Conservation (phyloP, 352 stramenopile genomes). For the Phytophthora pluvialis region DNA sequence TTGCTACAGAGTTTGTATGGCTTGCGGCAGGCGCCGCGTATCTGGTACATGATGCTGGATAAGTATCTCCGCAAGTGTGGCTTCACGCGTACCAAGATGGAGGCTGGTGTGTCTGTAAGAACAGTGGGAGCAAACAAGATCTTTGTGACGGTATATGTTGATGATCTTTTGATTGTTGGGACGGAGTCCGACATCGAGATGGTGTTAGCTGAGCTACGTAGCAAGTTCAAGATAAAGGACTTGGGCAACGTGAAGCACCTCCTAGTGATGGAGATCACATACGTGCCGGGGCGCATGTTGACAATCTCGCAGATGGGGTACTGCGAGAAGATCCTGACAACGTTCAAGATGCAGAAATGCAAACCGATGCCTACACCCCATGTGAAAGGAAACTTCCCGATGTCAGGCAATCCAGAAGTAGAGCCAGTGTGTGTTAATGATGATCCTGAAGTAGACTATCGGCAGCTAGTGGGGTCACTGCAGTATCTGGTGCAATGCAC, state of each 20-base stretch:
- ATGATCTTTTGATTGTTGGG: constrained; percentile 15
- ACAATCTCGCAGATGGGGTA: constrained; percentile 9
- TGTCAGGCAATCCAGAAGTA: constrained; percentile 6
- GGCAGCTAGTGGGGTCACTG: neutral
- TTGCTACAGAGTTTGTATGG: constrained; percentile 7
- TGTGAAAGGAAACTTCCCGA: constrained; percentile 13
- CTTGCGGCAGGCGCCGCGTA: neutral
- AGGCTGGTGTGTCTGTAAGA: constrained; percentile 1
- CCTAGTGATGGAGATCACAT: constrained; percentile 15
- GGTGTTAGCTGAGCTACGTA: constrained; percentile 4
- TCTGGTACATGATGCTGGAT: constrained; percentile 5
- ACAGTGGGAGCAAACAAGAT: constrained; percentile 5
- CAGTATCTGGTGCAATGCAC: constrained; percentile 7
- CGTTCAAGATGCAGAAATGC: constrained; percentile 6
- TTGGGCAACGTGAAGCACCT: constrained; percentile 10
- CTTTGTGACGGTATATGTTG: constrained; percentile 9
- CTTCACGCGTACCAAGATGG: constrained; percentile 3
- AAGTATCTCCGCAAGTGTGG: constrained; percentile 2
- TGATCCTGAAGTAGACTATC: constrained; percentile 10
- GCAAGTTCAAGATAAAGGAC: constrained; percentile 16
- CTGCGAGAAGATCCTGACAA: neutral
- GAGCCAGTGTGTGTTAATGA: constrained; percentile 6
- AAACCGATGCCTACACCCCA: constrained; percentile 3
- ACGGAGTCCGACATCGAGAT: constrained; percentile 9
- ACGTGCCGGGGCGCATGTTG: constrained; percentile 1